phyloP scores from a whole-genome alignment of 495 filamentous ascomycete genomes.

The Daldinia childiae region DNA sequence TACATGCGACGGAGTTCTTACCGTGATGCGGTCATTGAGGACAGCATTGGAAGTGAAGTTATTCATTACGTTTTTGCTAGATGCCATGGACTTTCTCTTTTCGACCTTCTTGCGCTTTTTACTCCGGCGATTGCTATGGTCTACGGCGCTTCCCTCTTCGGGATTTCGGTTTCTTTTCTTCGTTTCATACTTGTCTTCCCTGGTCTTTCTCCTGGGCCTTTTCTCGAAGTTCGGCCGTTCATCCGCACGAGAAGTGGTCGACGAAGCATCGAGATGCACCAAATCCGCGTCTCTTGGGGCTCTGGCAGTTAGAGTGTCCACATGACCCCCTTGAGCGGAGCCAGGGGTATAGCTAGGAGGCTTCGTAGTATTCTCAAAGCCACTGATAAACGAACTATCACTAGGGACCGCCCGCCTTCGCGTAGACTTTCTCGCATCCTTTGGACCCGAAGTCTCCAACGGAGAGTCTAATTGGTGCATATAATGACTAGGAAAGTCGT shows the following conservation, averaged over 20 bases:
- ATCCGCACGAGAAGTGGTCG: constrained; percentile 18
- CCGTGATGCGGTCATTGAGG: constrained; percentile 68
- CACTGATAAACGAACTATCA: constrained; percentile 43
- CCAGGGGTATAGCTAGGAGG: constrained; percentile 22
- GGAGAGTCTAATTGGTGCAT: constrained; percentile 27
- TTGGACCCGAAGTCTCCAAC: neutral
- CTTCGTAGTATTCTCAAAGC: constrained; percentile 32
- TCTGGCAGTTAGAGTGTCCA: constrained; percentile 2
- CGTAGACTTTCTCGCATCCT: constrained; percentile 31
- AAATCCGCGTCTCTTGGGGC: constrained; percentile 16
- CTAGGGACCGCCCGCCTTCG: constrained; percentile 25
- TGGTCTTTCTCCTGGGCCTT: constrained; percentile 69
- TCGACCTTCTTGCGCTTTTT: constrained; percentile 49
- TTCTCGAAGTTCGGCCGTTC: constrained; percentile 59
- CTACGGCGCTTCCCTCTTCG: constrained; percentile 43
- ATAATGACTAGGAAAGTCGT: constrained; percentile 32
- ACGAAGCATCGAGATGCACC: constrained; percentile 27
- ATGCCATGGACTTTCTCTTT: constrained; percentile 44
- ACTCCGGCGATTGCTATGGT: constrained; percentile 39
- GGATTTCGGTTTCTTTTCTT: constrained; percentile 52
- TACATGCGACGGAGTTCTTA: constrained; percentile 48
- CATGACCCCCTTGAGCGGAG: constrained; percentile 12
- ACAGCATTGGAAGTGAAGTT: constrained; percentile 73
- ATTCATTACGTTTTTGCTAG: constrained; percentile 64
- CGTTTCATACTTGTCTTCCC: constrained; percentile 64